Evolutionary conservation across 169 alveolate genomes (phyloP).

Genomic region (Eimeria zaria): DNA sequence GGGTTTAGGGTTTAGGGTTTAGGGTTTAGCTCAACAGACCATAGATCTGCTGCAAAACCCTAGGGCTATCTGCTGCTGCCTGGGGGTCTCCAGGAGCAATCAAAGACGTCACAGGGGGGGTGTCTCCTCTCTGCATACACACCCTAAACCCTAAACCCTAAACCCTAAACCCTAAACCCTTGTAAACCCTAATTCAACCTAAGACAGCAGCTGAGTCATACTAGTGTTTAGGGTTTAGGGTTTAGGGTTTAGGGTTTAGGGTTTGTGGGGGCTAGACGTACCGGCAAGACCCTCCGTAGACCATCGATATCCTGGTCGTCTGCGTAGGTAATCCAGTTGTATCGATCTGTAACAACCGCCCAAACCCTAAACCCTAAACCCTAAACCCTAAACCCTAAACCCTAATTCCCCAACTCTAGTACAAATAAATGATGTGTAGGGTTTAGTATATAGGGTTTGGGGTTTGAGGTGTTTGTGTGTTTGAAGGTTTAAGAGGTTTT

Average conservation of each 20-base stretch:
- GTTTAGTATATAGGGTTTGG: not conserved
- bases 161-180: not conserved
- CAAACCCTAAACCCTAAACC: slow-evolving; percentile 9
- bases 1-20: slow-evolving; percentile 28
- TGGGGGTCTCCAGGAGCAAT: slow-evolving; percentile 55
- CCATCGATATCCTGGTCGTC: slow-evolving; percentile 69
- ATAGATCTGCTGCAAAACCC: slow-evolving; percentile 25
- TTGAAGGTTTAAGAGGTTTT: not conserved
- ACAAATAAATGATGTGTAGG: not conserved
- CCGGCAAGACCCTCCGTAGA: slow-evolving; percentile 39
- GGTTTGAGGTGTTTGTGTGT: not conserved
- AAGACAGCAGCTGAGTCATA: not conserved
- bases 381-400: slow-evolving; percentile 23
- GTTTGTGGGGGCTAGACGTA: too few species aligned
- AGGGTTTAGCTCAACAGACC: slow-evolving; percentile 7
- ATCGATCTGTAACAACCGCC: slow-evolving; percentile 34
- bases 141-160: slow-evolving; percentile 39
- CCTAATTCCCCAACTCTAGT: not conserved
- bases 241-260: slow-evolving; percentile 8
- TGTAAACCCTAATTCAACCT: not conserved
- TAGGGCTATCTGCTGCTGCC: slow-evolving; percentile 40
- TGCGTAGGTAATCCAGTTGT: slow-evolving; percentile 28
- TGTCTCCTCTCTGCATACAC: slow-evolving; percentile 36
- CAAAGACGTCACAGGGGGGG: not conserved
- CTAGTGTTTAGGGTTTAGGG: not conserved